A percentile compares a stretch with the other conserved stretches of the same genome.
Conservation (phyloP, 306 rosid species). For the Casuarina cunninghamiana region DNA sequence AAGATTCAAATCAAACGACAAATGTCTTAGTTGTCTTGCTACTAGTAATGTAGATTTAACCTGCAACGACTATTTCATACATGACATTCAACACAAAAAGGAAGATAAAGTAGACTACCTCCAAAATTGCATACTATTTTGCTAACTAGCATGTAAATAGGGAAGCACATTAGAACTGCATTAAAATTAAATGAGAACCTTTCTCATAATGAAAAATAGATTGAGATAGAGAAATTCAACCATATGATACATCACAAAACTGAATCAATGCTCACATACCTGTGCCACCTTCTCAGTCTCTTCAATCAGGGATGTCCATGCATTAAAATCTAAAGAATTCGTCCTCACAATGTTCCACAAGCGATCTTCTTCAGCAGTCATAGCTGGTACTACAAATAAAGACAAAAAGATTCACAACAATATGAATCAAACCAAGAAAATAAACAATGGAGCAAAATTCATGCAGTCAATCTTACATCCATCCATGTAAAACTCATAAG, state of each 20-base stretch:
- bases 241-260: slow-evolving; percentile 8
- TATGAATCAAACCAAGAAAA: not conserved
- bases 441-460: not conserved
- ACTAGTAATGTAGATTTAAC: not conserved
- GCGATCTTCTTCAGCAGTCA: slow-evolving; percentile 92
- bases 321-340: slow-evolving; percentile 87
- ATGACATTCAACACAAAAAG: not conserved
- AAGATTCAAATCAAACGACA: not conserved
- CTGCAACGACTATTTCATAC: not conserved
- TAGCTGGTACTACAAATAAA: slow-evolving; percentile 39
- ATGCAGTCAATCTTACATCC: not conserved
- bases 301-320: slow-evolving; percentile 93
- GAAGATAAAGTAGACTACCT: not conserved
- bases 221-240: not conserved
- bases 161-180: not conserved
- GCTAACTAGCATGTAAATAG: not conserved
- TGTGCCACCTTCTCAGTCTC: slow-evolving; percentile 93
- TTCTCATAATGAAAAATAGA: not conserved
- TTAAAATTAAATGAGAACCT: not conserved
- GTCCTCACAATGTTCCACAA: slow-evolving; percentile 93
- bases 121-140: not conserved
- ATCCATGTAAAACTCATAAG: not conserved
- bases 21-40: not conserved
- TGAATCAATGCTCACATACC: slow-evolving; percentile 44
- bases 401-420: not conserved